Conservation (phyloP, 257 asterid species). For the Solanum habrochaites region DNA sequence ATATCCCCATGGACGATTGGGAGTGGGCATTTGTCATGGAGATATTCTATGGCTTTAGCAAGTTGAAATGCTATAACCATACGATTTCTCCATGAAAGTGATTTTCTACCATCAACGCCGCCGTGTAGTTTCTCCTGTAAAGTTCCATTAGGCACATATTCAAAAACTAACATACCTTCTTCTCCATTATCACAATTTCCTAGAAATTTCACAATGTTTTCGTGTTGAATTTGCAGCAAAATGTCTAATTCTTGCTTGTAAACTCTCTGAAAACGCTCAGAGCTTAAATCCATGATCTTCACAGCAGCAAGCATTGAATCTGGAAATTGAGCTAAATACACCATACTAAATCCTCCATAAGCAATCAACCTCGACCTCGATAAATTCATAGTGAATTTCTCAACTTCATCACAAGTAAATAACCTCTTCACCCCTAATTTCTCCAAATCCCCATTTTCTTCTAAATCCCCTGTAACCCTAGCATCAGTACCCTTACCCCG, state of each 20-base stretch:
- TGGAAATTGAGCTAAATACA: conserved; percentile 40
- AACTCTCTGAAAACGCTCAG: conserved; percentile 32
- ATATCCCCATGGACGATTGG: conserved; percentile 72
- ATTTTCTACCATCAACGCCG: not conserved
- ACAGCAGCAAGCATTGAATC: conserved; percentile 38
- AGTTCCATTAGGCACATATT: conserved; percentile 44
- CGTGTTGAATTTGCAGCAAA: conserved; percentile 32
- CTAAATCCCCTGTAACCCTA: not conserved
- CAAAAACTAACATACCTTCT: conserved; percentile 43
- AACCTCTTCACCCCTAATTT: not conserved
- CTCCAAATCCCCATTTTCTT: not conserved
- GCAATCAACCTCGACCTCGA: conserved; percentile 35
- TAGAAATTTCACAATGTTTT: conserved; percentile 42
- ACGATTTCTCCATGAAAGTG: conserved; percentile 51
- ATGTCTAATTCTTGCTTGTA: conserved; percentile 48
- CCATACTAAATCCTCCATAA: conserved; percentile 66
- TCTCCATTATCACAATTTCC: conserved; percentile 32
- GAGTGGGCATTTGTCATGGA: conserved; percentile 38
- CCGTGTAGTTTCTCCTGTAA: conserved; percentile 46
- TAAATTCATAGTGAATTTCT: conserved; percentile 25
- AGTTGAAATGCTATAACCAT: conserved; percentile 53
- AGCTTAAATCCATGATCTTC: conserved; percentile 35
- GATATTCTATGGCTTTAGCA: conserved; percentile 50
- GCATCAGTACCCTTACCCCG: not conserved
- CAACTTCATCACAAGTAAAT: conserved; percentile 32